Evolutionary conservation across 768 basidiomycete genomes (phyloP).

Genomic region (Suillus brevipes): DNA sequence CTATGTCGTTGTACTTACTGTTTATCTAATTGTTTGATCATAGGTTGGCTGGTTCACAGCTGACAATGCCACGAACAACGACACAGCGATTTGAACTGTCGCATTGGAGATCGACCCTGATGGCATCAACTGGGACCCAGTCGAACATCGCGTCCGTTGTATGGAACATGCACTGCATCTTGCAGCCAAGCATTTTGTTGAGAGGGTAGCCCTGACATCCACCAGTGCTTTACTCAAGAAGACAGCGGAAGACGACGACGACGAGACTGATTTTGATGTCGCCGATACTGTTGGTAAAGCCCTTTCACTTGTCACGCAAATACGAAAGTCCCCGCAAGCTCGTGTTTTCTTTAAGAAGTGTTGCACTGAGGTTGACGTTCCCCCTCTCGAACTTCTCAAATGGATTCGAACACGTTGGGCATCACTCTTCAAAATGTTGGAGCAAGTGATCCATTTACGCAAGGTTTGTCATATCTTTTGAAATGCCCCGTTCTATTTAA

Average conservation of each 20-base stretch:
- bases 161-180: conserved; percentile 37
- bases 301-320: conserved; percentile 15
- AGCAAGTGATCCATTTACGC: conserved; percentile 12
- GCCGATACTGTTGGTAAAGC: conserved; percentile 11
- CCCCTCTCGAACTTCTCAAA: conserved; percentile 25
- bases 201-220: conserved; percentile 20
- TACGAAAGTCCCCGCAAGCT: conserved; percentile 28
- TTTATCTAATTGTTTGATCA: conserved; percentile 9
- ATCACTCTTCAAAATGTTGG: too few species aligned
- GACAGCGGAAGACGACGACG: conserved; percentile 2
- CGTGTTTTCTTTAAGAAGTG: conserved; percentile 23
- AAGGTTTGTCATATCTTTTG: neutral
- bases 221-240: conserved; percentile 8
- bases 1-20: neutral
- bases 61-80: conserved; percentile 32
- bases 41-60: conserved; percentile 33
- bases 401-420: conserved; percentile 32
- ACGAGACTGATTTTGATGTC: conserved; percentile 10
- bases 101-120: conserved; percentile 14
- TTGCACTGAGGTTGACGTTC: conserved; percentile 6
- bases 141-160: conserved; percentile 21
- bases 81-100: conserved; percentile 24
- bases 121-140: conserved; percentile 21
- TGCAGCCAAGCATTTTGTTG: conserved; percentile 28
- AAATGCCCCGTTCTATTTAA: neutral